phyloP scores from a whole-genome alignment of 352 stramenopile genomes.

The Phytophthora fragariae region DNA sequence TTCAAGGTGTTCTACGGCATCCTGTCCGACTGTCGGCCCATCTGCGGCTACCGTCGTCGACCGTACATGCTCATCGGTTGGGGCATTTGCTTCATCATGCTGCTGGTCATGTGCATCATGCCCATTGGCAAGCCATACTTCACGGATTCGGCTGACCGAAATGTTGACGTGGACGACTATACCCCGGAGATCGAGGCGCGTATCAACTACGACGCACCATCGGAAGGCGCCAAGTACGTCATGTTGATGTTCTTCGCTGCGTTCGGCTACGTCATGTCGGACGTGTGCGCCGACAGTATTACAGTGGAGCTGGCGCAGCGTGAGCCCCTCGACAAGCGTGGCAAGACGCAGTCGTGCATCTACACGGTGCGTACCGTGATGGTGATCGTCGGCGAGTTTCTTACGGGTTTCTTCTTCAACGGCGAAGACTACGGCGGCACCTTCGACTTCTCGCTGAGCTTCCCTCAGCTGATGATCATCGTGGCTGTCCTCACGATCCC shows the following conservation, averaged over 20 bases:
- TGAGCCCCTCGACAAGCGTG: too few relatives aligned
- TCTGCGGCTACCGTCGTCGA: constrained; percentile 42
- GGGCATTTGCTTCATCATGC: constrained; percentile 33
- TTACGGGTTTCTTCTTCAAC: constrained; percentile 58
- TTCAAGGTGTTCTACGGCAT: constrained; percentile 65
- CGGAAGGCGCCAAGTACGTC: constrained; percentile 40
- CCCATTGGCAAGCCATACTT: constrained; percentile 45
- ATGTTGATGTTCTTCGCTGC: constrained; percentile 44
- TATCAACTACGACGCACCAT: constrained; percentile 34
- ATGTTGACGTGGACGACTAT: constrained; percentile 22
- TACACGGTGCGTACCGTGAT: constrained; percentile 33
- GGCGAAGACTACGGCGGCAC: constrained; percentile 50
- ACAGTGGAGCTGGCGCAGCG: too few relatives aligned
- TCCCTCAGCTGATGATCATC: constrained; percentile 46
- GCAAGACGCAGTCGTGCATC: too few relatives aligned
- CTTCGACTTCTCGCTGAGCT: constrained; percentile 50
- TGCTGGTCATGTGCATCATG: constrained; percentile 40
- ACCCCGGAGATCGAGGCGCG: constrained; percentile 28
- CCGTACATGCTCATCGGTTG: constrained; percentile 54
- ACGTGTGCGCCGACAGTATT: too few relatives aligned
- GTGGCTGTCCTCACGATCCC: constrained; percentile 24
- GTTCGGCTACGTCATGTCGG: too few relatives aligned
- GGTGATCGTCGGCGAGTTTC: constrained; percentile 35
- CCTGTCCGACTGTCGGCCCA: constrained; percentile 69
- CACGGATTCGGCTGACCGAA: constrained; percentile 25